A percentile compares a stretch with the other conserved stretches of the same genome.
Conservation (phyloP, 2,329 filamentous ascomycete genomes). For the Penicillium glabrum region DNA sequence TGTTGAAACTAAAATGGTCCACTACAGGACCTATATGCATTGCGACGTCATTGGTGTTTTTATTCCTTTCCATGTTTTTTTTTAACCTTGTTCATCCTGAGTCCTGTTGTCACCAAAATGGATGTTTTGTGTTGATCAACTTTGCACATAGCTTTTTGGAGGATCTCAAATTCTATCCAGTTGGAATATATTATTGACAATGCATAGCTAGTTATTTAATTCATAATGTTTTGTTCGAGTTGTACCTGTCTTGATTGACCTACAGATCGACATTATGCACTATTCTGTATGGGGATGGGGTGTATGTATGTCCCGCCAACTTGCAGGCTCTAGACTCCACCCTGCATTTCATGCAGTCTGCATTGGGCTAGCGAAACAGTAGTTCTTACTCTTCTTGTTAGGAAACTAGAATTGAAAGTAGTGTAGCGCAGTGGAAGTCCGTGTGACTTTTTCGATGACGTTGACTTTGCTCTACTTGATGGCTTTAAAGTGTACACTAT, state of each 20-base stretch:
- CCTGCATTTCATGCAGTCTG: neutral
- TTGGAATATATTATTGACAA: neutral
- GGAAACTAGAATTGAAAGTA: no score
- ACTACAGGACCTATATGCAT: neutral
- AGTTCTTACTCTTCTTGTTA: neutral
- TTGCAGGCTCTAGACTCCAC: neutral
- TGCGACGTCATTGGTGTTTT: slow-evolving; percentile 11
- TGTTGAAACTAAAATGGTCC: slow-evolving; percentile 2
- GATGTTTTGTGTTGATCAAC: neutral
- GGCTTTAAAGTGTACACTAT: no score
- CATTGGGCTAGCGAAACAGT: neutral
- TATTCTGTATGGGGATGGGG: neutral
- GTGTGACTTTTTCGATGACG: no score
- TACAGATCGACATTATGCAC: neutral
- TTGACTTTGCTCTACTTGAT: no score
- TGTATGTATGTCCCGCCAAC: neutral
- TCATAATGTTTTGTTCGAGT: neutral
- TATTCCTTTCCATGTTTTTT: neutral
- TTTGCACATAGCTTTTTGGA: neutral
- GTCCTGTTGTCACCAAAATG: neutral
- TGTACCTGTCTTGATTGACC: neutral
- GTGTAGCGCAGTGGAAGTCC: no score
- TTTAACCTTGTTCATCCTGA: neutral
- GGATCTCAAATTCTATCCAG: neutral
- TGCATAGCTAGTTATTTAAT: slow-evolving; percentile 2